phyloP scores from a whole-genome alignment of 2,329 filamentous ascomycete species.

The Talaromyces sp. region DNA sequence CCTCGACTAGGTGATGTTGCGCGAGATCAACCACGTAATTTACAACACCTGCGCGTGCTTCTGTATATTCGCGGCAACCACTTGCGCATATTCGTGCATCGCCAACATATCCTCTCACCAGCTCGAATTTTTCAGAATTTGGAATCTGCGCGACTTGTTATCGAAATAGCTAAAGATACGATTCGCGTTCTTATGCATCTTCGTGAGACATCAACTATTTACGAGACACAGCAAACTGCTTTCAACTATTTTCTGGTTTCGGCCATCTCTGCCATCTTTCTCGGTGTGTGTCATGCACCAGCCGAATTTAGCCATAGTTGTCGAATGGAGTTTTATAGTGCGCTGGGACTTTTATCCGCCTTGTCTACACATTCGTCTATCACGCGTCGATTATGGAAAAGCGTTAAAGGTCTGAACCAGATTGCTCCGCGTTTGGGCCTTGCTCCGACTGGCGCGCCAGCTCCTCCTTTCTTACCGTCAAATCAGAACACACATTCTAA shows the following conservation, averaged over 20 bases:
- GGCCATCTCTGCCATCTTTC: conserved; percentile 1
- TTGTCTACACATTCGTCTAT: neutral
- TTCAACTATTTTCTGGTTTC: conserved; percentile 5
- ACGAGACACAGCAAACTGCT: neutral
- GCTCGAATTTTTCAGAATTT: neutral
- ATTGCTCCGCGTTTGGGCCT: conserved; percentile 1
- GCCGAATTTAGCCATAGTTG: neutral
- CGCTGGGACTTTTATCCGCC: neutral
- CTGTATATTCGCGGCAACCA: conserved; percentile 7
- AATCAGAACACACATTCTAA: neutral
- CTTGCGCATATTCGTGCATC: conserved; percentile 5
- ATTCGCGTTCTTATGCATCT: neutral
- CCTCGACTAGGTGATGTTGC: neutral
- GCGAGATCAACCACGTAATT: neutral
- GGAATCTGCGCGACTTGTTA: neutral
- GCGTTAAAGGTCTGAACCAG: neutral
- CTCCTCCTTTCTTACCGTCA: neutral
- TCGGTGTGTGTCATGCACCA: neutral
- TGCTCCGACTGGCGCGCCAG: neutral
- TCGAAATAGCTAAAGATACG: neutral
- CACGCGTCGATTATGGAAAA: conserved; percentile 2
- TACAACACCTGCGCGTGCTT: neutral
- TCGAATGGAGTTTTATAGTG: neutral
- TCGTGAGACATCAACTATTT: neutral
- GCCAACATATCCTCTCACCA: conserved; percentile 1